Conservation (phyloP, 2,329 filamentous ascomycete genomes). For the Colletotrichum paranaense region DNA sequence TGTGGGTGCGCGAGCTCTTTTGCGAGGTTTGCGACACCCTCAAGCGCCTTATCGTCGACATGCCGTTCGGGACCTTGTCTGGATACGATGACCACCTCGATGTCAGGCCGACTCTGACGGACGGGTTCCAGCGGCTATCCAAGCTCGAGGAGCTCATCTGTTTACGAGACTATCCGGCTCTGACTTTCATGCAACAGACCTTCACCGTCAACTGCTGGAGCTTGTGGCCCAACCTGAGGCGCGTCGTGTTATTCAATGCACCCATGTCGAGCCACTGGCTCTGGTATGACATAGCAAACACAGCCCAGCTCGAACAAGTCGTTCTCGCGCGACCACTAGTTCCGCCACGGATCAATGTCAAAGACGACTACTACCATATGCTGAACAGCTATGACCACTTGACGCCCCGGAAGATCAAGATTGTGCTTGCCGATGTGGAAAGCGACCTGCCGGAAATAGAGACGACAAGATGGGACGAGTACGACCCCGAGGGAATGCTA, state of each 20-base stretch:
- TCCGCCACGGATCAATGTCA: constrained; percentile 48
- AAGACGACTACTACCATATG: constrained; percentile 53
- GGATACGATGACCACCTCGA: constrained; percentile 54
- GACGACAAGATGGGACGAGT: constrained; percentile 46
- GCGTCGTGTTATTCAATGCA: constrained; percentile 55
- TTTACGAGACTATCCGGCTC: constrained; percentile 57
- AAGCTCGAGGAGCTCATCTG: constrained; percentile 60
- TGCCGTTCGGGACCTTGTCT: constrained; percentile 57
- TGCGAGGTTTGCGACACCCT: constrained; percentile 52
- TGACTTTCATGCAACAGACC: constrained; percentile 47
- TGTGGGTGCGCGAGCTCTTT: constrained; percentile 55
- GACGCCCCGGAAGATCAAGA: constrained; percentile 42
- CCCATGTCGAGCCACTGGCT: constrained; percentile 50
- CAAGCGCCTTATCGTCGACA: constrained; percentile 58
- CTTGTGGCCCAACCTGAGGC: constrained; percentile 54
- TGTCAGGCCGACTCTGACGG: constrained; percentile 52
- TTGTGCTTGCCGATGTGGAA: constrained; percentile 27
- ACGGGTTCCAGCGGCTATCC: constrained; percentile 56
- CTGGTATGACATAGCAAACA: constrained; percentile 51
- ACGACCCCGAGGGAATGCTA: constrained; percentile 50
- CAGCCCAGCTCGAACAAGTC: constrained; percentile 52
- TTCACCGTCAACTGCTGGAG: constrained; percentile 51
- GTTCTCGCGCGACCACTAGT: constrained; percentile 53
- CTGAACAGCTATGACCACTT: constrained; percentile 42
- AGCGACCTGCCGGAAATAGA: constrained; percentile 37